Conservation (phyloP, 306 rosid species). For the Quercus rubra region DNA sequence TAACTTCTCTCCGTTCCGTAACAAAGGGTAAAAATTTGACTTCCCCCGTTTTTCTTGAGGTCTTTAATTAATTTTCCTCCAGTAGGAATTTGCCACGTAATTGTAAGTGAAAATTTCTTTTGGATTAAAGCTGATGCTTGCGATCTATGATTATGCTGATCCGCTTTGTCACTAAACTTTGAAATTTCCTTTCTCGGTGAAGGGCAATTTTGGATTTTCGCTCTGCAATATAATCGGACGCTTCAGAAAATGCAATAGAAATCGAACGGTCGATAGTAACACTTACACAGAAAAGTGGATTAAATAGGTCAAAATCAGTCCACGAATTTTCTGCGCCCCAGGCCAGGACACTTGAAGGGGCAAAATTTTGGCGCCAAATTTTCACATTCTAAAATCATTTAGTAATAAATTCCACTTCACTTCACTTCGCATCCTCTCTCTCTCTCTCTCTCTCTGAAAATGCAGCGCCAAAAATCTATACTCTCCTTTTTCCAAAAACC, state of each 20-base stretch:
- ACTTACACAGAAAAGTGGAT: not conserved
- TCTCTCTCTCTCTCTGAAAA: conserved; percentile 15
- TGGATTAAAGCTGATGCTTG: no score
- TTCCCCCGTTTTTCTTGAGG: not conserved
- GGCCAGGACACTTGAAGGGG: not conserved
- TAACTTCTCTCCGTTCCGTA: not conserved
- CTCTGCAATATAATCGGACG: no score
- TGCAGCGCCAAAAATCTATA: conserved; percentile 85
- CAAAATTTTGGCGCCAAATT: conserved; percentile 30
- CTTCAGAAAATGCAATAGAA: not conserved
- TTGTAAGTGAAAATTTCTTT: not conserved
- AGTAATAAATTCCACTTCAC: not conserved
- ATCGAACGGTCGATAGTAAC: not conserved
- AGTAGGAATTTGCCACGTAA: not conserved
- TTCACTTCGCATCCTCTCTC: not conserved
- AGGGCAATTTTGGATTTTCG: not conserved
- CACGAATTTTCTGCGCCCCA: not conserved
- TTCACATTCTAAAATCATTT: not conserved
- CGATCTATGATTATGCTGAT: not conserved
- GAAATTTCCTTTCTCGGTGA: not conserved
- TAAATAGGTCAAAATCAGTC: not conserved
- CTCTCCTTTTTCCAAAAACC: conserved; percentile 72
- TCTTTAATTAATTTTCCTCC: not conserved
- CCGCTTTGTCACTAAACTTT: not conserved
- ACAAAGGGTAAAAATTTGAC: not conserved